These are phyloP conservation scores for Didymella keratinophila DNA, from an alignment of 2,329 filamentous ascomycete genomes.

Conservation along the genomic window DNA sequence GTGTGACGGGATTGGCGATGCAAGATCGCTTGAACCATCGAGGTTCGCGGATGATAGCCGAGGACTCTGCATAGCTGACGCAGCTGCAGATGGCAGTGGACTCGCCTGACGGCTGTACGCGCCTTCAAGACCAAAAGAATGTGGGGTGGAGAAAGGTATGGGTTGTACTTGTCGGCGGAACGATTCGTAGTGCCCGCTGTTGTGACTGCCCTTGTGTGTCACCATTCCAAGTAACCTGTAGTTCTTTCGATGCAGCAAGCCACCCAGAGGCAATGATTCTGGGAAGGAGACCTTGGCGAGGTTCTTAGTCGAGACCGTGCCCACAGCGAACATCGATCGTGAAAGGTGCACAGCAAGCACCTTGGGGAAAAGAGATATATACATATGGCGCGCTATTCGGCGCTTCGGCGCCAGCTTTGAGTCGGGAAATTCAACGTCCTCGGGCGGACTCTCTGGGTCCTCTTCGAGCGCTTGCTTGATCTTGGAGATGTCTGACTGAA, in stretches of 20 bases:
- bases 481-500: conserved; percentile 68
- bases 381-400: conserved; percentile 85
- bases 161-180: conserved; percentile 86
- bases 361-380: conserved; percentile 86
- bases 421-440: conserved; percentile 78
- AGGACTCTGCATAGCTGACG: conserved; percentile 55
- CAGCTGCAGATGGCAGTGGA: conserved; percentile 56
- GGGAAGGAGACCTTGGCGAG: conserved; percentile 93
- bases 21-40: conserved; percentile 30
- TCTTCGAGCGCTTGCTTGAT: conserved; percentile 75
- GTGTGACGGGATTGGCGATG: conserved; percentile 37
- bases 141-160: conserved; percentile 81
- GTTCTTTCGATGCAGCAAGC: conserved; percentile 76
- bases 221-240: conserved; percentile 89
- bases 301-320: conserved; percentile 85
- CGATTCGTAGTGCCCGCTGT: conserved; percentile 96
- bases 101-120: conserved; percentile 71
- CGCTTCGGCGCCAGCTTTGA: conserved; percentile 77
- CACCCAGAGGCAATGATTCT: conserved; percentile 82
- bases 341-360: conserved; percentile 92
- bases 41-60: conserved; percentile 50
- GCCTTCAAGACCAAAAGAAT: conserved; percentile 77
- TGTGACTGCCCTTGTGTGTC: conserved; percentile 93
- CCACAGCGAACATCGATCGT: conserved; percentile 85
- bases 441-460: conserved; percentile 80